These are phyloP conservation scores for Solanum chiquidenum DNA, from an alignment of 257 asterid species.

Conservation along the genomic window DNA sequence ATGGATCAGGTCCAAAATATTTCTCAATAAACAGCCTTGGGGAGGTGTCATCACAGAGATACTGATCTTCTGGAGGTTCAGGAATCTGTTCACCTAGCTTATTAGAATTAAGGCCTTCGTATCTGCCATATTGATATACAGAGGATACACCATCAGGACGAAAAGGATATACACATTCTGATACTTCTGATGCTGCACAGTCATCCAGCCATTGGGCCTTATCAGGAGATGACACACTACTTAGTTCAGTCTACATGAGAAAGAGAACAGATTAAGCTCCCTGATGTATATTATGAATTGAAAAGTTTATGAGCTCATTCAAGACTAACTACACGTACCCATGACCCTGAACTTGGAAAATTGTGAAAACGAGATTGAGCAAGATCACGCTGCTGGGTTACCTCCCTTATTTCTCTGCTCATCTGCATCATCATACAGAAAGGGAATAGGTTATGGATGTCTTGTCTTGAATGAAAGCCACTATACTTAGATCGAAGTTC, in stretches of 20 bases:
- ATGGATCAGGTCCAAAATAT: conserved; percentile 94
- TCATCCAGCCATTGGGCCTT: conserved; percentile 48
- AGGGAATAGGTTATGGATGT: neutral
- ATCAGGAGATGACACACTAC: conserved; percentile 20
- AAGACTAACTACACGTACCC: conserved; percentile 26
- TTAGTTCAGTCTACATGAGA: conserved; percentile 29
- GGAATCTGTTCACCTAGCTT: conserved; percentile 29
- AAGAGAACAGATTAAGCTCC: neutral
- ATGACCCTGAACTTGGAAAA: conserved; percentile 35
- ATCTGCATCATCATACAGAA: neutral
- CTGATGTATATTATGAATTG: neutral
- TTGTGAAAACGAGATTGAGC: conserved; percentile 36
- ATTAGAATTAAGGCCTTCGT: conserved; percentile 16
- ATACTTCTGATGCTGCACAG: conserved; percentile 56
- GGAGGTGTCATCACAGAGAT: conserved; percentile 56
- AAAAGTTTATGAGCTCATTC: neutral
- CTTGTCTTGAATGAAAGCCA: neutral
- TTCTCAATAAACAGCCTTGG: conserved; percentile 68
- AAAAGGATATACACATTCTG: conserved; percentile 48
- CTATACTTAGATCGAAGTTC: neutral
- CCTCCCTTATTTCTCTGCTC: conserved; percentile 9
- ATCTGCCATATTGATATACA: neutral
- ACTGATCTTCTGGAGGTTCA: conserved; percentile 56
- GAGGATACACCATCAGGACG: conserved; percentile 33
- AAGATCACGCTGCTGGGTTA: conserved; percentile 5